Evolutionary conservation across 257 asterid species (phyloP), one percentile per base, ranked within the genome.

Genomic region (Verbascum thapsus): DNA sequence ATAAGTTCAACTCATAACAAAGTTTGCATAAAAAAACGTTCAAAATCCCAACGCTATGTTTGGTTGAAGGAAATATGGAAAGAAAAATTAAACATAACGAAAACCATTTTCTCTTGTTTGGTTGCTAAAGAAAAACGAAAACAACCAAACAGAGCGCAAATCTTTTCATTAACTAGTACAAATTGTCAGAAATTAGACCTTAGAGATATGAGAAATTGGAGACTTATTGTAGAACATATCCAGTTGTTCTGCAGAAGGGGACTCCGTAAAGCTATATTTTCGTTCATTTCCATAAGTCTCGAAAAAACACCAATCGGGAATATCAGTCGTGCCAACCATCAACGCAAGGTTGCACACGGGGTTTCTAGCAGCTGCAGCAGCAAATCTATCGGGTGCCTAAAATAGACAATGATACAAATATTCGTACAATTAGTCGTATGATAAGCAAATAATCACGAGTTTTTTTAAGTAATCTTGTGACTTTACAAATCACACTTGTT

Each of bases 241-340:
- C 38, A 85, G 87, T 43, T 89, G 87, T 64, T 94, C 96, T 10
- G 85, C 75, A 6, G 99, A 79, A 54, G 99, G 96, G 40, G 91
- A 83, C 67, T 90, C 96, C 0, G 90, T 81, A 69, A 53, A 87
- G 34, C 43, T 61, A 35, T 85, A 62, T 47, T 79, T 86, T 18
- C 96, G 96, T 51, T 80, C 72, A 39, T 58, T 71, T 61, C 97
- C 99, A 72, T 77, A 85, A 11, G 76, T 58, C 76, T 87, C 95
- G 17, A 82, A 76, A 77, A 71, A 94, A 64, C 91, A 81, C 97
- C 97, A 94, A 62, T 94, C 96, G 3, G 99, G 97, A 56, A 90
- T 87, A 73, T 94, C 99, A 49, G 86, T 55, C 12, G 95, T 87
- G 73, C 97, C 99, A 11, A 87, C 89, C 95, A 94, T 94, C 82